Percentiles rank a stretch among this genome's conserved stretches.
These are phyloP conservation scores for Inga oerstediana DNA, from an alignment of 306 rosid species.

Conservation along the genomic window DNA sequence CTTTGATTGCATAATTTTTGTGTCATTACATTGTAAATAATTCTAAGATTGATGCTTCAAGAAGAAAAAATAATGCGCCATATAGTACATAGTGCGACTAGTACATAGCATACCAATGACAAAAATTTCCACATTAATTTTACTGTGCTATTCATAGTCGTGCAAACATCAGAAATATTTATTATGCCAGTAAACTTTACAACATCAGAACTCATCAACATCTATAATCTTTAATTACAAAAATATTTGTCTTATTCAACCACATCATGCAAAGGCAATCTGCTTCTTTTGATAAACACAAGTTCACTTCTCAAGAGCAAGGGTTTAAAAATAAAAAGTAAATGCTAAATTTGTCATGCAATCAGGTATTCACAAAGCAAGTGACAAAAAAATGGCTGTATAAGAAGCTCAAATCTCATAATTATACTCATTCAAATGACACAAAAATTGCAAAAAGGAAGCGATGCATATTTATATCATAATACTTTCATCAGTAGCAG, in stretches of 20 bases:
- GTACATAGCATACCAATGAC: not conserved
- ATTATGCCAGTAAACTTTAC: conserved; percentile 10
- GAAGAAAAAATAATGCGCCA: conserved; percentile 6
- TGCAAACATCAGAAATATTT: conserved; percentile 3
- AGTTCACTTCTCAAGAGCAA: not conserved
- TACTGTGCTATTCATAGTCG: conserved; percentile 17
- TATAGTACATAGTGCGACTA: not conserved
- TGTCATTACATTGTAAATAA: not conserved
- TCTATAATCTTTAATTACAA: not conserved
- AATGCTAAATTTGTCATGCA: conserved; percentile 6
- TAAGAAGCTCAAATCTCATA: not conserved
- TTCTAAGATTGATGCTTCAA: conserved; percentile 17
- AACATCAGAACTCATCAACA: conserved; percentile 15
- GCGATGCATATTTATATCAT: conserved; percentile 1
- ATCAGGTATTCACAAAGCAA: not conserved
- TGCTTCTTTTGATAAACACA: not conserved
- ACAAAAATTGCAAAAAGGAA: conserved; percentile 14
- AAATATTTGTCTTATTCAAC: conserved; percentile 8
- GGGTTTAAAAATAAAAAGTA: not conserved
- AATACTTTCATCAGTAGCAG: conserved; percentile 19
- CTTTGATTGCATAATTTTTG: not conserved
- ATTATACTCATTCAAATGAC: not conserved
- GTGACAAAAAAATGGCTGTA: not conserved
- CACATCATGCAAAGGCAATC: conserved; percentile 6
- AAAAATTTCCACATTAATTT: not conserved